phyloP scores from a whole-genome alignment of 768 basidiomycete genomes.

The Pleurotus giganteus region DNA sequence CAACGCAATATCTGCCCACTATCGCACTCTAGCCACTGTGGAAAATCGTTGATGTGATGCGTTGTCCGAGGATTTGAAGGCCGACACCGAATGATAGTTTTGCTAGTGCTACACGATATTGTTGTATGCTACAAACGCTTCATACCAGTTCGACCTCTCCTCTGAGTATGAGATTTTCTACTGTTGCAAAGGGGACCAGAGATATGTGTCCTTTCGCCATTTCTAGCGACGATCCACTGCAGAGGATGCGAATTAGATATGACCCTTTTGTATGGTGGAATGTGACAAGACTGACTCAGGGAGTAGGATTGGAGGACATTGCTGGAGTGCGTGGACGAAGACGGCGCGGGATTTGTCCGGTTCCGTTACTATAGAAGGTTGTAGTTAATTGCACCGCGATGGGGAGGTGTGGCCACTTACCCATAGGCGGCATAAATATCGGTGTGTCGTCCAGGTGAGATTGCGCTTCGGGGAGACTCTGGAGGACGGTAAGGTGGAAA shows the following conservation, averaged over 20 bases:
- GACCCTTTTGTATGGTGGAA: neutral
- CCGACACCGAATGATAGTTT: constrained; percentile 3
- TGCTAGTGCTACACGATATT: too few species aligned
- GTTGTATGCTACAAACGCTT: too few species aligned
- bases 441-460: constrained; percentile 73
- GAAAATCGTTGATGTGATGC: too few species aligned
- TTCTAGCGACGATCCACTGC: constrained; percentile 67
- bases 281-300: constrained; percentile 54
- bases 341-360: constrained; percentile 79
- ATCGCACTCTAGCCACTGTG: too few species aligned
- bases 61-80: too few species aligned
- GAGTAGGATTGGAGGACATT: constrained; percentile 64
- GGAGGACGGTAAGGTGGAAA: constrained; percentile 76
- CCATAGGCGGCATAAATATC: constrained; percentile 74
- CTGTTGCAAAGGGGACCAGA: constrained; percentile 70
- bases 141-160: constrained; percentile 78
- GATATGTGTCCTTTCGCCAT: constrained; percentile 84
- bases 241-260: constrained; percentile 12
- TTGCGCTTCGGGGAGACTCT: constrained; percentile 76
- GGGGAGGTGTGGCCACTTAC: constrained; percentile 37
- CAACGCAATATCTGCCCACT: too few species aligned
- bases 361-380: constrained; percentile 55
- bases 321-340: constrained; percentile 73
- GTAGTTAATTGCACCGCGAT: constrained; percentile 9
- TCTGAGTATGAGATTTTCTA: constrained; percentile 69